Conservation (phyloP, 2,329 filamentous ascomycete species). For the Colletotrichum caudatum region DNA sequence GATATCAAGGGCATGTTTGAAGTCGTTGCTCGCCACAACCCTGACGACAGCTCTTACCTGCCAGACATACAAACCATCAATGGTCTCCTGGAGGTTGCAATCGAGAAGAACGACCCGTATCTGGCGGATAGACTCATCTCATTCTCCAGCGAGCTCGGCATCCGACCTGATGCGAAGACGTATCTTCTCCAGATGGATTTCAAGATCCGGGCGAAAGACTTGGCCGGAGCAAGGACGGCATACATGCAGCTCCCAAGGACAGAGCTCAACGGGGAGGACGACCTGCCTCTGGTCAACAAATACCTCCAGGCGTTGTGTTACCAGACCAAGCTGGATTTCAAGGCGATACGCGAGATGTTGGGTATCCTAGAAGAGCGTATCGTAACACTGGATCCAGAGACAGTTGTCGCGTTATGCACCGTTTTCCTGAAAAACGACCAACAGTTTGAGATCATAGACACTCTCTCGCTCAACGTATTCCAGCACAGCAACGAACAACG, state of each 20-base stretch:
- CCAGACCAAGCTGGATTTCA: constrained; percentile 71
- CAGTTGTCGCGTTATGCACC: constrained; percentile 78
- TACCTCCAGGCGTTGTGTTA: constrained; percentile 78
- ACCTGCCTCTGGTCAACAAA: constrained; percentile 74
- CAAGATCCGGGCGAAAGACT: constrained; percentile 77
- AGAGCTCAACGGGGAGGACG: constrained; percentile 65
- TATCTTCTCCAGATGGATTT: constrained; percentile 82
- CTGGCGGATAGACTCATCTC: constrained; percentile 79
- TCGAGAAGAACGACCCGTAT: constrained; percentile 75
- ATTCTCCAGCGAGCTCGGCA: constrained; percentile 72
- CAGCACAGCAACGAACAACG: constrained; percentile 79
- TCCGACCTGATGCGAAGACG: constrained; percentile 77
- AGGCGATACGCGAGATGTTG: constrained; percentile 78
- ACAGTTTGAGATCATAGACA: constrained; percentile 81
- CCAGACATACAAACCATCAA: constrained; percentile 83
- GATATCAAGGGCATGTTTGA: constrained; percentile 80
- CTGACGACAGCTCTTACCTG: constrained; percentile 58
- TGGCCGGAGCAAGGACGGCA: constrained; percentile 75
- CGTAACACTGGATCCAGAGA: constrained; percentile 77
- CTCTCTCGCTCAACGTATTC: constrained; percentile 80
- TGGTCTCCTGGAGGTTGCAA: constrained; percentile 77
- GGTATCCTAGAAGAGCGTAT: constrained; percentile 78
- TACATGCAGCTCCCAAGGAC: constrained; percentile 71
- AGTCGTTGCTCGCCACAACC: constrained; percentile 68
- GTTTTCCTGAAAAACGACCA: constrained; percentile 82